These are phyloP conservation scores for Ceratocystis lukuohia DNA, from an alignment of 2,329 filamentous ascomycete species.

Conservation along the genomic window DNA sequence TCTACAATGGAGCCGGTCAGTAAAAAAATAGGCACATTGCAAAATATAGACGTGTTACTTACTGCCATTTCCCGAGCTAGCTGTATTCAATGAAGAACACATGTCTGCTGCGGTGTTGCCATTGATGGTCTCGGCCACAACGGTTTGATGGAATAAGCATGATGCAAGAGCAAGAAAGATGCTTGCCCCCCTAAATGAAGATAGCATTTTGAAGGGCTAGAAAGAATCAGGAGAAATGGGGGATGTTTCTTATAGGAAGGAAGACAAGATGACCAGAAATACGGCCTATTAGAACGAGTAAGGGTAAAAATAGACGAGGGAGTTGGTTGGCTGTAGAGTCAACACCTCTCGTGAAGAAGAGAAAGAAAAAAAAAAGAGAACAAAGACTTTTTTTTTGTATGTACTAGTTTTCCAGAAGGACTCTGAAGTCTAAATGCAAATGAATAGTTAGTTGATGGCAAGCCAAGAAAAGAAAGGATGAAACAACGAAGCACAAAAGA, in stretches of 20 bases:
- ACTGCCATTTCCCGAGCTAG: conserved; percentile 35
- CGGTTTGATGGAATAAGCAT: neutral
- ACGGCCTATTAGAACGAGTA: neutral
- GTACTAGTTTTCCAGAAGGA: neutral
- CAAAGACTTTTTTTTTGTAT: neutral
- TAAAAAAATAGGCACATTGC: neutral
- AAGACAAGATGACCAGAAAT: neutral
- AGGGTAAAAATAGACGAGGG: neutral
- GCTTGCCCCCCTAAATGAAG: neutral
- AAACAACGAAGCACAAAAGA: neutral
- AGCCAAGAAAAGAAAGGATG: neutral
- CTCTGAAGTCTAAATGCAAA: neutral
- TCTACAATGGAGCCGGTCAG: conserved; percentile 29
- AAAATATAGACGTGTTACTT: conserved; percentile 23
- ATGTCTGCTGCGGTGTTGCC: conserved; percentile 20
- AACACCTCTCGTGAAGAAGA: neutral
- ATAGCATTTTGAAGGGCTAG: conserved; percentile 5
- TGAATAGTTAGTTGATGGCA: neutral
- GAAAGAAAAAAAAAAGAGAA: neutral
- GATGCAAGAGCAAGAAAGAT: conserved; percentile 4
- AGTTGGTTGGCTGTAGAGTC: neutral
- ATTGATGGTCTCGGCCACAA: conserved; percentile 9
- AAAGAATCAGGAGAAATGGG: neutral
- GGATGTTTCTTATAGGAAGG: neutral
- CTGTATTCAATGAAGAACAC: conserved; percentile 22